Evolutionary conservation across 2,329 filamentous ascomycete genomes (phyloP), one percentile per base, ranked within the genome.

Genomic region (Allantophomopsis cytisporea): DNA sequence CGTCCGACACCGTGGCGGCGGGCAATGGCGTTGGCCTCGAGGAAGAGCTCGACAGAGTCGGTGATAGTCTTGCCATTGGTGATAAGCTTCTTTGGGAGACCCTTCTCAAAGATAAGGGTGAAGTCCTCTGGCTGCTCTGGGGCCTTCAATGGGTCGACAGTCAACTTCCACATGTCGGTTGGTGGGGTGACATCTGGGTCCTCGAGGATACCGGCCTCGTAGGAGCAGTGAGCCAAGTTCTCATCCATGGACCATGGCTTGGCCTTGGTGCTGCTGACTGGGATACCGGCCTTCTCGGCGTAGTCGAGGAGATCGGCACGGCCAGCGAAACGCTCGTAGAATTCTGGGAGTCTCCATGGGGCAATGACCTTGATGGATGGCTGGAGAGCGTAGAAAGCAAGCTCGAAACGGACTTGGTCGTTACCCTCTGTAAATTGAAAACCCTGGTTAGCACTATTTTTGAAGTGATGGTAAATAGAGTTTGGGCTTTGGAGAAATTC

Each of bases 141-240:
- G 2, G 82, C 83, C 44, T 76, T 72, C 45, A 72, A 61, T 32
- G 82, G 82, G 53, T 82, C 78, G 42, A 71, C 62, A 42, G 78
- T 82, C 53, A 80, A 66, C 53, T 76, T 88, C 84, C 84, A 89
- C 76, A 89, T 83, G 58, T 88, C 81, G 50, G 72, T 67, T 40
- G 83, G 82, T 31, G 83, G 74, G 43, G 78, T 76, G 50, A 70
- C 64, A 55, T 71, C 61, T 34, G 69, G 69, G 47, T 76, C 74
- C 61, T 84, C 80, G 43, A 85, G 69, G 46, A 79, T 79, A 55
- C 83, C 83, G 38, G 79, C 79, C 66, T 93, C 85, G 60, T 91
- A 93, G 44, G 65, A 71, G 68, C 78, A 84, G 62, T 89, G 83
- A 41, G 78, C 80, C 51, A 84, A 54, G 63, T 85, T 83, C 60